phyloP scores from a whole-genome alignment of 2,329 filamentous ascomycete species.

The Pseudomassariella vexata region DNA sequence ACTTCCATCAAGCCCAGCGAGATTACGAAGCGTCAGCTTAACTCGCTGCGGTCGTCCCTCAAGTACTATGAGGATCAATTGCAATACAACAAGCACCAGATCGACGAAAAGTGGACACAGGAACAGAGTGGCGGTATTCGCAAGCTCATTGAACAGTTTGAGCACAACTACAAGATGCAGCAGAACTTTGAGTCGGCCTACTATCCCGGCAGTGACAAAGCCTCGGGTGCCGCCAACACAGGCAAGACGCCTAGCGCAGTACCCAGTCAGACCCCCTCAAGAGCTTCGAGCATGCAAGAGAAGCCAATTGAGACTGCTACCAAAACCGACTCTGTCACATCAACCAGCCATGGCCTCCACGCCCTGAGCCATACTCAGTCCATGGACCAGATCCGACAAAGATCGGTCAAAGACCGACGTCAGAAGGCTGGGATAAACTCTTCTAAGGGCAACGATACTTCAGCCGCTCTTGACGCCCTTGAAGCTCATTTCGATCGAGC shows the following conservation, averaged over 20 bases:
- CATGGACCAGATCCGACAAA: conserved; percentile 10
- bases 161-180: conserved; percentile 38
- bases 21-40: conserved; percentile 55
- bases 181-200: conserved; percentile 37
- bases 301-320: conserved; percentile 15
- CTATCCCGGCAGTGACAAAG: conserved; percentile 29
- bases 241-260: conserved; percentile 5
- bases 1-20: conserved; percentile 57
- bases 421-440: conserved; percentile 20
- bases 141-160: conserved; percentile 44
- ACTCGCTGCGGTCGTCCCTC: conserved; percentile 44
- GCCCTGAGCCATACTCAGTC: conserved; percentile 11
- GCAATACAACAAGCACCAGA: conserved; percentile 56
- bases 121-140: conserved; percentile 33
- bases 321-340: conserved; percentile 14
- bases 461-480: conserved; percentile 14
- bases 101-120: conserved; percentile 49
- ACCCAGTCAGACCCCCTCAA: conserved; percentile 15
- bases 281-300: conserved; percentile 19
- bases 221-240: conserved; percentile 14
- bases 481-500: conserved; percentile 14
- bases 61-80: conserved; percentile 53
- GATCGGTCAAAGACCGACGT: conserved; percentile 7
- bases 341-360: conserved; percentile 7
- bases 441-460: conserved; percentile 14